These are phyloP conservation scores for Glutinoglossum americanum DNA, from an alignment of 495 filamentous ascomycete species.

Conservation along the genomic window DNA sequence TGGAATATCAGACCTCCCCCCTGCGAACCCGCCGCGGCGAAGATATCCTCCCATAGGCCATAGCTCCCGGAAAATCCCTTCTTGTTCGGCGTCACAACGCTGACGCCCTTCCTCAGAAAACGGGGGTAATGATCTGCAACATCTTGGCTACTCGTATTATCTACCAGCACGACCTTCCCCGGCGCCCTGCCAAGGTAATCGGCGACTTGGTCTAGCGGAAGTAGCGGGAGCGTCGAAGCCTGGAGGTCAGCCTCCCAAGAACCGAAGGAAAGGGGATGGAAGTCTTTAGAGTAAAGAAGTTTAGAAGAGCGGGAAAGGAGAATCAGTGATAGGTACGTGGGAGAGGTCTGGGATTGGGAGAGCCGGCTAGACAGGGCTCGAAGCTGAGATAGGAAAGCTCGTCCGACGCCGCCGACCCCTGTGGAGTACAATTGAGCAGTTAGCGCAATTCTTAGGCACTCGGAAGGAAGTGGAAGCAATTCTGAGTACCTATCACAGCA, in stretches of 20 bases:
- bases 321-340: constrained; percentile 42
- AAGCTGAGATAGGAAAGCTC: constrained; percentile 73
- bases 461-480: not conserved
- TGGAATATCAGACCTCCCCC: constrained; percentile 67
- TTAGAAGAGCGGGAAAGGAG: constrained; percentile 66
- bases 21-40: constrained; percentile 28
- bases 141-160: constrained; percentile 76
- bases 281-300: constrained; percentile 41
- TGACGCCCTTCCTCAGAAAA: constrained; percentile 59
- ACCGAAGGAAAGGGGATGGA: constrained; percentile 18
- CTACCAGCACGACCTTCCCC: constrained; percentile 56
- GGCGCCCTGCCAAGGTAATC: constrained; percentile 49
- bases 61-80: constrained; percentile 73
- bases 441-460: not conserved
- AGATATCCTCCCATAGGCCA: constrained; percentile 64
- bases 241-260: constrained; percentile 20
- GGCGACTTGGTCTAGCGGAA: constrained; percentile 42
- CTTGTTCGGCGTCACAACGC: constrained; percentile 90
- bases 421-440: not conserved
- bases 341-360: constrained; percentile 26
- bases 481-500: not conserved
- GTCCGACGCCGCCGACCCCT: constrained; percentile 89
- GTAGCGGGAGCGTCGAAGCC: constrained; percentile 31
- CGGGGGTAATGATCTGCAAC: constrained; percentile 60
- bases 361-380: constrained; percentile 28